Percentiles rank a stretch among this genome's conserved stretches.
phyloP scores from a whole-genome alignment of 2,329 filamentous ascomycete species.

The Moelleriella libera region DNA sequence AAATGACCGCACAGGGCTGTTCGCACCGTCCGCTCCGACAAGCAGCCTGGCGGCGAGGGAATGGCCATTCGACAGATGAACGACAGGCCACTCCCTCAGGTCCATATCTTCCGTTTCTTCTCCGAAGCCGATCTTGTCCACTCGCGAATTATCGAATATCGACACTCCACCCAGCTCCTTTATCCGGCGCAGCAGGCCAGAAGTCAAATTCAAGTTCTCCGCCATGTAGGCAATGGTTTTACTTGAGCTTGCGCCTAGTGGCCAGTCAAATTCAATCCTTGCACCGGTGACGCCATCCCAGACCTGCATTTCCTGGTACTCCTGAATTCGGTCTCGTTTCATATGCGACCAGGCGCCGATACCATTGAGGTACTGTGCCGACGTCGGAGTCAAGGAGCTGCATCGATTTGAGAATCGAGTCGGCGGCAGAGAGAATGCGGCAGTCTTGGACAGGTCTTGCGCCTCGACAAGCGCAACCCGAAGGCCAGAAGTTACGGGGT shows the following conservation, averaged over 20 bases:
- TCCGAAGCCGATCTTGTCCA: conserved; percentile 69
- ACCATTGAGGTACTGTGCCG: conserved; percentile 64
- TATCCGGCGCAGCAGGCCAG: conserved; percentile 59
- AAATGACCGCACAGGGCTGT: conserved; percentile 83
- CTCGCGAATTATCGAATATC: conserved; percentile 62
- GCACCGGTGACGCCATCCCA: conserved; percentile 91
- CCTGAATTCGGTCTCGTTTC: conserved; percentile 58
- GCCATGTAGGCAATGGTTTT: conserved; percentile 87
- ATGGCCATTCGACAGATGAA: conserved; percentile 55
- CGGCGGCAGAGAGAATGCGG: conserved; percentile 49
- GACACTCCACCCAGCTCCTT: conserved; percentile 54
- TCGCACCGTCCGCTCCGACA: conserved; percentile 87
- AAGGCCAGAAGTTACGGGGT: conserved; percentile 59
- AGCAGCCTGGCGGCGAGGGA: conserved; percentile 68
- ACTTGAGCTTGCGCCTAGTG: conserved; percentile 27
- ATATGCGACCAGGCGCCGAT: conserved; percentile 82
- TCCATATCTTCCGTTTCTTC: conserved; percentile 54
- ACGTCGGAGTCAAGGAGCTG: conserved; percentile 83
- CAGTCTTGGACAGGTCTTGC: conserved; percentile 63
- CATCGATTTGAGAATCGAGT: conserved; percentile 82
- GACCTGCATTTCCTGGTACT: conserved; percentile 93
- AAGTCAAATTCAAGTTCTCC: conserved; percentile 83
- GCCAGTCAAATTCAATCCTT: conserved; percentile 79
- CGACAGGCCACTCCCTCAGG: conserved; percentile 74
- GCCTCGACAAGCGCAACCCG: conserved; percentile 82